Evolutionary conservation across 1,284 basidiomycete species (phyloP), one percentile per base, ranked within the genome.

Genomic region (Apiotrichum gracile): DNA sequence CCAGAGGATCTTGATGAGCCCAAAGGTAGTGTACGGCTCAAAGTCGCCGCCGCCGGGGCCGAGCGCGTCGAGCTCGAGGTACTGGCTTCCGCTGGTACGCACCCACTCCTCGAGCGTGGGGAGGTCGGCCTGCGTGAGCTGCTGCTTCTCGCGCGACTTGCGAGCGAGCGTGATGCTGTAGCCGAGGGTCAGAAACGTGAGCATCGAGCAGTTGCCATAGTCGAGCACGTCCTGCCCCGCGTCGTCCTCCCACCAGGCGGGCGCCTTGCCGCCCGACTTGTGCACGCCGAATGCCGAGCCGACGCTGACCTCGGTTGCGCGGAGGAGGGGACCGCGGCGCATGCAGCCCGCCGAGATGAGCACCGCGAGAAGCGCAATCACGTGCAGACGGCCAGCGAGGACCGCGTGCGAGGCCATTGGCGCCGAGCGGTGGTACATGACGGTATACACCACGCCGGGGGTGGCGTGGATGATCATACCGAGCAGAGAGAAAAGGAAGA

Each of bases 261-360:
- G 54, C 12, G 44, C 45, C 16, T 54, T 49, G 16, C 43, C 27
- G 38, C 14, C 42, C n/a, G n/a, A n/a, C 43, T 31, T 51, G 51
- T 7, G 53, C n/a, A 70, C 26, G 2, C 73, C 71, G 47, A 68
- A 73, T 0, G 67, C 69, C 0, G 65, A 67, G 1, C 63, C 66
- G 22, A 75, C 27, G 16, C 54, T 61, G 10, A 63, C 52, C 10
- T 68, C 66, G 2, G 60, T 54, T 31, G 60, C 67, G 27, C 63
- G 65, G 29, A 70, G 46, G 41, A 61, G 52, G 4, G 73, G 73
- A 5, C 71, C 69, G 26, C 73, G 55, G 2, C 72, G 62, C 64
- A 72, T 72, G 34, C 55, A 42, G 0, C 73, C 71, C 1, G 52
- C 54, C 2, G 48, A 37, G 8, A 54, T 27, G 22, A 49, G 17